A percentile compares a stretch with the other conserved stretches of the same genome.
phyloP scores from a whole-genome alignment of 2,329 filamentous ascomycete genomes.

The Cercospora sp. region DNA sequence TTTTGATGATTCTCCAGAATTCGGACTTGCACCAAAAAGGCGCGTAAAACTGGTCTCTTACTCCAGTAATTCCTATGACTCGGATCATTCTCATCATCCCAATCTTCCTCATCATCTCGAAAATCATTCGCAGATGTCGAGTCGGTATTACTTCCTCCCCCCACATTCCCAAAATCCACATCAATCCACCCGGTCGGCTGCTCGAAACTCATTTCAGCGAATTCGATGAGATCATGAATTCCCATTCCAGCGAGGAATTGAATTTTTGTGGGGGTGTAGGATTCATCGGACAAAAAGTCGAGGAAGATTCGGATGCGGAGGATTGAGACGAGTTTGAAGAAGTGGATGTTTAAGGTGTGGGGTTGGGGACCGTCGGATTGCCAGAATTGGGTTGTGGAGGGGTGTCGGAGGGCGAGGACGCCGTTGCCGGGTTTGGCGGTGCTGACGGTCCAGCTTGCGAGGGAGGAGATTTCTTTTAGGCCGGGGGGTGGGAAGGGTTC shows the following conservation, averaged over 20 bases:
- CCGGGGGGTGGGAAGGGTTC: constrained; percentile 42
- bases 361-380: constrained; percentile 85
- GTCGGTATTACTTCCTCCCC: constrained; percentile 24
- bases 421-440: constrained; percentile 79
- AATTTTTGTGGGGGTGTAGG: constrained; percentile 93
- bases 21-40: constrained; percentile 85
- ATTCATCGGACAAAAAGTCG: constrained; percentile 90
- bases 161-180: constrained; percentile 68
- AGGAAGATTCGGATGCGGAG: constrained; percentile 79
- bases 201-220: constrained; percentile 74
- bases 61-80: constrained; percentile 43
- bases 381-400: constrained; percentile 74
- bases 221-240: constrained; percentile 87
- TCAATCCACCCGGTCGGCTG: constrained; percentile 89
- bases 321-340: constrained; percentile 78
- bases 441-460: constrained; percentile 80
- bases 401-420: constrained; percentile 71
- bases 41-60: constrained; percentile 72
- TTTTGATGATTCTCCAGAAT: constrained; percentile 98
- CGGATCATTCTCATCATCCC: constrained; percentile 36
- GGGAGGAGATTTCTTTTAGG: constrained; percentile 80
- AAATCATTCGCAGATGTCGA: background rate
- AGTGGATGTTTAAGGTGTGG: constrained; percentile 79
- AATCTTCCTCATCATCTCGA: constrained; percentile 31
- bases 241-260: constrained; percentile 85